A percentile compares a stretch with the other conserved stretches of the same genome.
Conservation (phyloP, 2,329 filamentous ascomycete species). For the Dactylellina cionopaga region DNA sequence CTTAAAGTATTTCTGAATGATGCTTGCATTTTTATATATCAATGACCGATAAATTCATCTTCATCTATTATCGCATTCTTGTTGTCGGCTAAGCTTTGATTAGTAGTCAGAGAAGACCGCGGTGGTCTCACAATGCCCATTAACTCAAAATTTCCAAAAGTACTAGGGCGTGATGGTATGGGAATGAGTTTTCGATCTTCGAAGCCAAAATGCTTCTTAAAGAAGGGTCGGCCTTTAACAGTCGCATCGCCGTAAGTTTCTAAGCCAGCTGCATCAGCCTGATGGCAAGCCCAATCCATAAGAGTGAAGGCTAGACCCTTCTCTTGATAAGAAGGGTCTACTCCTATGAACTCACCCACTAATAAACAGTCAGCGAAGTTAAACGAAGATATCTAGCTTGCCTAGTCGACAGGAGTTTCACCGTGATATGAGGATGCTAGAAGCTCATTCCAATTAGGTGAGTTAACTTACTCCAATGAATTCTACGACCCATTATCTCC, state of each 20-base stretch:
- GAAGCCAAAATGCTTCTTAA: neutral
- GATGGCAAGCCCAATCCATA: constrained; percentile 20
- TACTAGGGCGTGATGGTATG: neutral
- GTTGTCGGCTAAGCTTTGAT: too few relatives aligned
- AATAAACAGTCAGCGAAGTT: neutral
- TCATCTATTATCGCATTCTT: too few relatives aligned
- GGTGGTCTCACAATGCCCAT: constrained; percentile 11
- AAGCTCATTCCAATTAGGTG: neutral
- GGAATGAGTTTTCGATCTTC: neutral
- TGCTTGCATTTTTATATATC: too few relatives aligned
- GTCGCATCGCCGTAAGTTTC: neutral
- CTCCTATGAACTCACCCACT: constrained; percentile 11
- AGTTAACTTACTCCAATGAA: constrained; percentile 17
- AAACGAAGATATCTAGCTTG: neutral
- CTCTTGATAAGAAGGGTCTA: constrained; percentile 4
- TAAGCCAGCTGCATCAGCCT: constrained; percentile 13
- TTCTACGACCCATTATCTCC: neutral
- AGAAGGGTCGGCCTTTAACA: neutral
- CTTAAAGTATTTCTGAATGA: too few relatives aligned
- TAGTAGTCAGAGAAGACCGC: too few relatives aligned
- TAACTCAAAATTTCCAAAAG: constrained; percentile 5
- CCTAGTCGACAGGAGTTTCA: too few relatives aligned
- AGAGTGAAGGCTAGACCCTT: constrained; percentile 9
- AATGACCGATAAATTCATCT: too few relatives aligned
- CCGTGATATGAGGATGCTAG: neutral